Base-by-base conservation (phyloP, 345 rosid genomes). In the Eucalyptus cladocalyx region DNA sequence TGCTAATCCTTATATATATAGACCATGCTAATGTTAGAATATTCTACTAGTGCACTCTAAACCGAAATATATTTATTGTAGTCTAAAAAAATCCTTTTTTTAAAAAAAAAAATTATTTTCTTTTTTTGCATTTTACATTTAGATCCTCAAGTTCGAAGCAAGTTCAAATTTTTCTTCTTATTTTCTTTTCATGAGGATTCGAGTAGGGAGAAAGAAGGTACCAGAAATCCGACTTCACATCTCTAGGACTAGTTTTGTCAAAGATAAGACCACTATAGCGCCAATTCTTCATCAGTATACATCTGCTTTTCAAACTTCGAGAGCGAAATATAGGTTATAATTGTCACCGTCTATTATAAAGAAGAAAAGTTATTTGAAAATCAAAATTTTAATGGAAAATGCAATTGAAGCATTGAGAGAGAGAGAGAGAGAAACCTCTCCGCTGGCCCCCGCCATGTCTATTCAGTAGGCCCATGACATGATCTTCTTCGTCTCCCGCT, bases 361-460 rank as follows among this genome's bases (percentile, higher is more conserved):
- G 32, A 86, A 45, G 23, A 45, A 28, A 86, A 15, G 24, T 30
- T 86, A 85, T 24, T 45, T 26, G 53, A 43, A 43, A 14, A 43
- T 45, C 51, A 43, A 49, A 85, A 13, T 13, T 26, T 43, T 24
- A 85, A 45, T 26, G 53, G 53, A 43, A 42, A 49, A 49, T 43
- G 53, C 10, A 49, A 83, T 43, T 42, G 87, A 83, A 45, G 86
- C 7, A 34, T n/a, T 30, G 47, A 80, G 51, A 43, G 87, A 81
- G 86, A 81, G 51, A 45, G 56, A 13, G 26, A 81, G 56, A 86
- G 34, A 76, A 21, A 76, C 30, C 28, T 40, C 47, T 40, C 83
- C 83, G 87, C 88, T 92, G 95, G 94, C 93, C 96, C 96, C 91
- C 92, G 58, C 81, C 89, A 87, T 91, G 93, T 92, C 93, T 88